Evolutionary conservation across 208 protist species (phyloP).

Genomic region (Acanthamoeba healyi): DNA sequence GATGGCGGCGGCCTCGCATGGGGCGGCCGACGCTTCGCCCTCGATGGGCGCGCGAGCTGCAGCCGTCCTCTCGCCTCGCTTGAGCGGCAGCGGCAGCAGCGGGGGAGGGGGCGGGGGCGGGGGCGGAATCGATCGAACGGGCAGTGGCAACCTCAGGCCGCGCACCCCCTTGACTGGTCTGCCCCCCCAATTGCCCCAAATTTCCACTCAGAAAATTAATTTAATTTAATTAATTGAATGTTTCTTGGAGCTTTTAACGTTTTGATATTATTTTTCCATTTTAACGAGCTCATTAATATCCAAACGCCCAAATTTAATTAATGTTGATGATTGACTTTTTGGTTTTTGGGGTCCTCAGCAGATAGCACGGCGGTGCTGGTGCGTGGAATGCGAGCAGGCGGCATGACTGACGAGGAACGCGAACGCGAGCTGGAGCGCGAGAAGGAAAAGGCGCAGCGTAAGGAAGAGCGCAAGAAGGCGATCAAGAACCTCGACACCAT

Average conservation of each 20-base stretch:
- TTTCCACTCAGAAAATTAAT: neutral
- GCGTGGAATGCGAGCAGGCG: constrained; percentile 7
- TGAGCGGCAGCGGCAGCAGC: neutral
- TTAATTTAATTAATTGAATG: constrained; percentile 3
- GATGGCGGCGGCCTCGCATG: neutral
- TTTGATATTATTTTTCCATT: too few relatives aligned
- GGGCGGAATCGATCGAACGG: neutral
- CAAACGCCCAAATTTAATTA: neutral
- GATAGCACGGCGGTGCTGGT: constrained; percentile 27
- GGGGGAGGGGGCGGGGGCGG: neutral
- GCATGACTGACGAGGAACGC: constrained; percentile 48
- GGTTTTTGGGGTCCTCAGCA: neutral
- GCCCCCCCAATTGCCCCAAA: neutral
- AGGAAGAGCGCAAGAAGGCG: constrained; percentile 64
- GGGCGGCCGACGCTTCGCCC: neutral
- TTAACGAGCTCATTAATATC: neutral
- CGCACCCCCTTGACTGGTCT: neutral
- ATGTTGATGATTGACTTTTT: neutral
- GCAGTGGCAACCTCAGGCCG: neutral
- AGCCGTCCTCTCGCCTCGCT: neutral
- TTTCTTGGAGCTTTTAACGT: too few relatives aligned
- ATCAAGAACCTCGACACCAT: constrained; percentile 67
- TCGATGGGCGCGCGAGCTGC: neutral
- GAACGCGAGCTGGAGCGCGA: constrained; percentile 46
- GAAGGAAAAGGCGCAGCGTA: constrained; percentile 10